phyloP scores from a whole-genome alignment of 257 asterid genomes.

The Solanum chiquidenum region DNA sequence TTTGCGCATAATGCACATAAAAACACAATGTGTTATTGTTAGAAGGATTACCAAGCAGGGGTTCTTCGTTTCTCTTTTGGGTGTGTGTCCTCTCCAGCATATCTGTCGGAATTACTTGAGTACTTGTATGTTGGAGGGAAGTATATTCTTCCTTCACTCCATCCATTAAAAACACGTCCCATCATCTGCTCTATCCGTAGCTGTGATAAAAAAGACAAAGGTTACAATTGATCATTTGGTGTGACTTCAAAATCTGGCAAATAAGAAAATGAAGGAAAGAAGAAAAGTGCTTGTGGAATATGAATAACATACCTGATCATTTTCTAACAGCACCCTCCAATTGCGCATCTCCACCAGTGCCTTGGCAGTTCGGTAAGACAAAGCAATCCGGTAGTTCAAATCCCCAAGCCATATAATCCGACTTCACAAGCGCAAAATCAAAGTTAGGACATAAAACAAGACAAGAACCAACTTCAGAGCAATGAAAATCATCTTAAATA shows the following conservation, averaged over 20 bases:
- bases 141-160: slow-evolving; percentile 82
- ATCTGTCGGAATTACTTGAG: slow-evolving; percentile 75
- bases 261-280: not conserved
- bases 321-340: slow-evolving; percentile 90
- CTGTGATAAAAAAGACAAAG: slow-evolving; percentile 28
- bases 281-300: not conserved
- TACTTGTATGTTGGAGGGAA: slow-evolving; percentile 94
- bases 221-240: not conserved
- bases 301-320: slow-evolving; percentile 67
- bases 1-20: not conserved
- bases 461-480: not conserved
- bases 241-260: not conserved
- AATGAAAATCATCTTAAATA: not conserved
- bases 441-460: not conserved
- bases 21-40: not conserved
- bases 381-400: slow-evolving; percentile 79
- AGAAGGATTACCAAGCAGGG: slow-evolving; percentile 71
- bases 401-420: slow-evolving; percentile 98
- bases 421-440: slow-evolving; percentile 25
- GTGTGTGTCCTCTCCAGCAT: slow-evolving; percentile 68
- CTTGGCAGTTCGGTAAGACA: slow-evolving; percentile 84
- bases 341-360: slow-evolving; percentile 96
- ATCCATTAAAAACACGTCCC: slow-evolving; percentile 73
- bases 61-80: slow-evolving; percentile 84
- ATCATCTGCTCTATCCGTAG: slow-evolving; percentile 64